Conservation (phyloP, 192 early-diverging fungal genomes). For the Kappamyces sp. region DNA sequence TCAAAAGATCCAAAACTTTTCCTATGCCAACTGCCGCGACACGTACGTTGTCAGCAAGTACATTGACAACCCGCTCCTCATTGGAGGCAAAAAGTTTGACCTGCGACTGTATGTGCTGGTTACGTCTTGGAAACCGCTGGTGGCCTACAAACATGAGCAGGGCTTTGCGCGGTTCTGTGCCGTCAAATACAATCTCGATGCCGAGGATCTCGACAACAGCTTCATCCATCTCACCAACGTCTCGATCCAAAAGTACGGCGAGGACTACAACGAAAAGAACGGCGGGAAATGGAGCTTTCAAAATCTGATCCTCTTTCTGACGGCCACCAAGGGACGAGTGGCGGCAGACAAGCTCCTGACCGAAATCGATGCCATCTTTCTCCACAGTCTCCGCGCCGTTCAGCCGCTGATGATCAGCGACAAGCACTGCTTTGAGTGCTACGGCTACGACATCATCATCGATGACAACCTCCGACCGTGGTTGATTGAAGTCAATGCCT, state of each 20-base stretch:
- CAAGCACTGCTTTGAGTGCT: constrained; percentile 53
- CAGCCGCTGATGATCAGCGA: constrained; percentile 46
- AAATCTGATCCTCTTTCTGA: constrained; percentile 44
- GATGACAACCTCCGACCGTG: constrained; percentile 48
- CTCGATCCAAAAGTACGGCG: constrained; percentile 55
- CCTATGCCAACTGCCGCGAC: constrained; percentile 54
- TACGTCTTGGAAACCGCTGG: constrained; percentile 50
- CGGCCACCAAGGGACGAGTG: constrained; percentile 35
- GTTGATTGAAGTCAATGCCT: constrained; percentile 58
- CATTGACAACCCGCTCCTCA: constrained; percentile 51
- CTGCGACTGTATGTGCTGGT: constrained; percentile 50
- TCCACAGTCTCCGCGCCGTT: constrained; percentile 47
- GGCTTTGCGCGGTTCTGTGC: constrained; percentile 49
- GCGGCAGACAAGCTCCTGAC: constrained; percentile 33
- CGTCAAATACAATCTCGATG: constrained; percentile 48
- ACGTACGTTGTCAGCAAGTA: constrained; percentile 52
- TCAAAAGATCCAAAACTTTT: constrained; percentile 29
- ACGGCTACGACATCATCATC: constrained; percentile 55
- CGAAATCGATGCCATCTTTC: constrained; percentile 50
- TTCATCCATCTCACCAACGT: constrained; percentile 59
- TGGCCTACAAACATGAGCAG: constrained; percentile 51
- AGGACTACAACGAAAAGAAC: constrained; percentile 55
- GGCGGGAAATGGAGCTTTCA: constrained; percentile 51
- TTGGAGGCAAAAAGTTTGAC: constrained; percentile 57
- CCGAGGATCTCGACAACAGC: constrained; percentile 47